These are phyloP conservation scores for Suillus tomentosus DNA, from an alignment of 768 basidiomycete species.

Conservation along the genomic window DNA sequence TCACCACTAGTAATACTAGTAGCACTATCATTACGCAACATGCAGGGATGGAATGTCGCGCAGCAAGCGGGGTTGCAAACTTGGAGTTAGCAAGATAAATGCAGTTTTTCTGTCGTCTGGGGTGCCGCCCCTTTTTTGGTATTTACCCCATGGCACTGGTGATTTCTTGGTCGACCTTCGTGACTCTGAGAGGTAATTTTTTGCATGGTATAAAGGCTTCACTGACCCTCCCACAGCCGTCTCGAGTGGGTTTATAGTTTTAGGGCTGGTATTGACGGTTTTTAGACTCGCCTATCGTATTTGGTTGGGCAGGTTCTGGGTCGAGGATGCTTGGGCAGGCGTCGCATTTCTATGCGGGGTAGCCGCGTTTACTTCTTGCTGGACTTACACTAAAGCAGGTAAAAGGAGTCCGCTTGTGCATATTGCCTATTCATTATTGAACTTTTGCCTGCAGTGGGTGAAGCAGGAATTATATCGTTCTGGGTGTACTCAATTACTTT, in stretches of 20 bases:
- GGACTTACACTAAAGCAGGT: constrained; percentile 17
- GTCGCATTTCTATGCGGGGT: constrained; percentile 20
- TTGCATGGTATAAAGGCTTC: not conserved
- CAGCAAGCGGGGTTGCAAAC: not conserved
- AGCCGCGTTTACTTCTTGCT: constrained; percentile 9
- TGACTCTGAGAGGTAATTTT: constrained; percentile 1
- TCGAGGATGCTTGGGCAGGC: constrained; percentile 25
- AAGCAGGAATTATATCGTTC: constrained; percentile 1
- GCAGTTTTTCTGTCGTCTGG: not conserved
- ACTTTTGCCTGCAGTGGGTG: not conserved
- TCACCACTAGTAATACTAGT: not conserved
- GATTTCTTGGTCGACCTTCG: not conserved
- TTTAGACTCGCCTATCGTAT: constrained; percentile 26
- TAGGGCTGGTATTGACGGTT: constrained; percentile 17
- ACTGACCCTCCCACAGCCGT: constrained; percentile 12
- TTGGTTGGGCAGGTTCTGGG: constrained; percentile 21
- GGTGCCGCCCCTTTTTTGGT: not conserved
- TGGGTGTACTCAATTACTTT: constrained; percentile 22
- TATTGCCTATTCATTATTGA: not conserved
- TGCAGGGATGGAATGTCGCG: not conserved
- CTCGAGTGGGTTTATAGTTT: constrained; percentile 9
- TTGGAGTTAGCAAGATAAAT: not conserved
- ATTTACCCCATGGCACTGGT: not conserved
- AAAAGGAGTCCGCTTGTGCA: not conserved
- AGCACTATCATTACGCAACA: not conserved